phyloP scores from a whole-genome alignment of 768 basidiomycete genomes.

The Vishniacozyma victoriae region DNA sequence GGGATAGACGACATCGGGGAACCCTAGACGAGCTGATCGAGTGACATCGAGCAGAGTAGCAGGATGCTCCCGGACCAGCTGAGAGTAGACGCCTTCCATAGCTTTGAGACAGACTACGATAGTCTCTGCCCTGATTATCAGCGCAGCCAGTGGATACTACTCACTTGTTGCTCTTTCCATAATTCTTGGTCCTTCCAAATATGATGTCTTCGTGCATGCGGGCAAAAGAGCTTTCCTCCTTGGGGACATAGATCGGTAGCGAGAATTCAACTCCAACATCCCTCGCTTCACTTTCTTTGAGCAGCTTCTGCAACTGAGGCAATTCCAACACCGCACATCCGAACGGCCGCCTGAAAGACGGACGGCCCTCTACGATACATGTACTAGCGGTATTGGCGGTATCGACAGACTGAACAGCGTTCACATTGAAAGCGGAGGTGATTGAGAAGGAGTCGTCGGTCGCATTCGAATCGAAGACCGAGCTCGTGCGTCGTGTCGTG shows the following conservation, averaged over 20 bases:
- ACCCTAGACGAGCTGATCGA: slow-evolving; percentile 77
- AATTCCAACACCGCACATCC: slow-evolving; percentile 93
- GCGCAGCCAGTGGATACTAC: slow-evolving; percentile 22
- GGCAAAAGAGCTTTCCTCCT: slow-evolving; percentile 77
- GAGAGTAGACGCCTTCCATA: slow-evolving; percentile 72
- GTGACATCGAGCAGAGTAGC: slow-evolving; percentile 75
- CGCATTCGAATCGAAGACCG: slow-evolving; percentile 12
- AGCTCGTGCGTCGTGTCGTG: slow-evolving; percentile 1
- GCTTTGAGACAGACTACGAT: slow-evolving; percentile 77
- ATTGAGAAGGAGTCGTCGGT: slow-evolving; percentile 41
- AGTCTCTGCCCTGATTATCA: slow-evolving; percentile 67
- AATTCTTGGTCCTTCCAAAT: slow-evolving; percentile 67
- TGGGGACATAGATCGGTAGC: slow-evolving; percentile 81
- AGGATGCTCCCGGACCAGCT: slow-evolving; percentile 75
- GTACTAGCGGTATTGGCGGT: slow-evolving; percentile 15
- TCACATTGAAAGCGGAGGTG: slow-evolving; percentile 33
- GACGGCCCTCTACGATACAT: slow-evolving; percentile 13
- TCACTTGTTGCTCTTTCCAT: slow-evolving; percentile 73
- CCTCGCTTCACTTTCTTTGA: slow-evolving; percentile 60
- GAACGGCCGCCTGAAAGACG: slow-evolving; percentile 71
- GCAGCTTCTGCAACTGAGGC: slow-evolving; percentile 64
- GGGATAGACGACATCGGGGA: slow-evolving; percentile 93
- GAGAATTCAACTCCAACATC: slow-evolving; percentile 66
- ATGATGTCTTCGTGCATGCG: slow-evolving; percentile 96
- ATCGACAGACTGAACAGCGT: slow-evolving; percentile 15